Evolutionary conservation across 2,329 filamentous ascomycete species (phyloP).

Genomic region (Ramichloridium luteum): DNA sequence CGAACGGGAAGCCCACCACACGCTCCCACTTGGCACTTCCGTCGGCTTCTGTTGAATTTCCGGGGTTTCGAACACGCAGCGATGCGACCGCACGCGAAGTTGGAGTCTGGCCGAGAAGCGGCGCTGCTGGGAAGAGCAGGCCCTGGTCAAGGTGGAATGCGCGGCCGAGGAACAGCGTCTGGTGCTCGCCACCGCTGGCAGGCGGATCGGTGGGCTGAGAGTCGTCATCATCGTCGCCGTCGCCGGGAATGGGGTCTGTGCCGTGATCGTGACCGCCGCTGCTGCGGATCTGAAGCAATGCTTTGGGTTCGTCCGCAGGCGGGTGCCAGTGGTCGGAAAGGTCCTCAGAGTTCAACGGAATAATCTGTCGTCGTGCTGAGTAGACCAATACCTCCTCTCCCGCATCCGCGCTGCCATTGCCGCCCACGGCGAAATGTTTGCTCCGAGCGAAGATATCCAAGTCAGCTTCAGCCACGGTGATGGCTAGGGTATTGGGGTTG

Average conservation of each 20-base stretch:
- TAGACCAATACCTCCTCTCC: not conserved
- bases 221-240: slow-evolving; percentile 34
- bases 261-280: slow-evolving; percentile 12
- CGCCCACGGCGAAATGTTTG: slow-evolving; percentile 57
- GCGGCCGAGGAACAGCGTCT: slow-evolving; percentile 84
- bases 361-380: slow-evolving; percentile 1
- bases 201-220: slow-evolving; percentile 50
- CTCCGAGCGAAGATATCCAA: slow-evolving; percentile 92
- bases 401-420: slow-evolving; percentile 2
- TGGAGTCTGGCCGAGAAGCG: slow-evolving; percentile 74
- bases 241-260: slow-evolving; percentile 47
- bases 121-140: slow-evolving; percentile 77
- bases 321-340: slow-evolving; percentile 16
- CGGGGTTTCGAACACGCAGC: slow-evolving; percentile 68
- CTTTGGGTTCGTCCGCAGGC: slow-evolving; percentile 5
- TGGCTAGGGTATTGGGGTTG: slow-evolving; percentile 85
- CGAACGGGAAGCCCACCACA: slow-evolving; percentile 83
- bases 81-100: not conserved
- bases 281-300: not conserved
- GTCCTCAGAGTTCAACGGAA: slow-evolving; percentile 9
- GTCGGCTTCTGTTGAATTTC: slow-evolving; percentile 72
- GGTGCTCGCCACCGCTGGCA: slow-evolving; percentile 37
- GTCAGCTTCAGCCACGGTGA: slow-evolving; percentile 76
- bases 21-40: slow-evolving; percentile 81
- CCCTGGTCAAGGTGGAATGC: slow-evolving; percentile 80